Base-by-base conservation (phyloP, 345 rosid genomes). In the Iberis pinnata region DNA sequence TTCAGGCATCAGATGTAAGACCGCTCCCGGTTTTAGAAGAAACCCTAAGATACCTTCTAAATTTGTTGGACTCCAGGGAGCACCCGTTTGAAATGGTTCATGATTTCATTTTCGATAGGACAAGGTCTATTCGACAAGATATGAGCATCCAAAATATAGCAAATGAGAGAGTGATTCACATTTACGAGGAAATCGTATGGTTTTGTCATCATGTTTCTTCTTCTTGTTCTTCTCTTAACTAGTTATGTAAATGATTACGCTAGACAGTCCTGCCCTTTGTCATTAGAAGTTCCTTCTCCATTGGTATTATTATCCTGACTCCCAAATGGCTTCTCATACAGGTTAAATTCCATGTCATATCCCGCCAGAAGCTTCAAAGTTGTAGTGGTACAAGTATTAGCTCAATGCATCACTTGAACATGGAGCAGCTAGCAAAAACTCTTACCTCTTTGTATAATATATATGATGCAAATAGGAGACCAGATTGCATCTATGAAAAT, bases 71-170 rank as follows among this genome's bases (percentile, higher is more conserved):
- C 51, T 75, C 78, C 31, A 45, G 56, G 2, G 82, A 75, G 13
- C 78, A 75, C 52, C 75, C 85, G 43, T 87, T 86, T 68, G 94
- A 84, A 78, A 86, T 73, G 44, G 70, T 84, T 77, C 98, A 87
- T 73, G 98, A 82, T 79, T 90, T 90, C 65, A 52, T 90, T 51
- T 90, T 79, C 73, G 97, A 90, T 66, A 79, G 98, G 78, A 86
- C 84, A 32, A 76, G 98, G 75, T 90, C 98, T 43, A 73, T 90
- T 42, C 79, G 98, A 69, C 96, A 90, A 71, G 98, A 90, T 64
- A 81, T 86, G 37, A 82, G 77, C 70, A 90, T 87, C 87, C 98
- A 90, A 69, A 78, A 79, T 58, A 71, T 90, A 58, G 75, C 72
- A 61, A 74, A 68, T 56, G 74, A 75, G 31, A 65, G 64, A 76